Evolutionary conservation across 257 asterid genomes (phyloP).

Genomic region (Eustoma russellianum): DNA sequence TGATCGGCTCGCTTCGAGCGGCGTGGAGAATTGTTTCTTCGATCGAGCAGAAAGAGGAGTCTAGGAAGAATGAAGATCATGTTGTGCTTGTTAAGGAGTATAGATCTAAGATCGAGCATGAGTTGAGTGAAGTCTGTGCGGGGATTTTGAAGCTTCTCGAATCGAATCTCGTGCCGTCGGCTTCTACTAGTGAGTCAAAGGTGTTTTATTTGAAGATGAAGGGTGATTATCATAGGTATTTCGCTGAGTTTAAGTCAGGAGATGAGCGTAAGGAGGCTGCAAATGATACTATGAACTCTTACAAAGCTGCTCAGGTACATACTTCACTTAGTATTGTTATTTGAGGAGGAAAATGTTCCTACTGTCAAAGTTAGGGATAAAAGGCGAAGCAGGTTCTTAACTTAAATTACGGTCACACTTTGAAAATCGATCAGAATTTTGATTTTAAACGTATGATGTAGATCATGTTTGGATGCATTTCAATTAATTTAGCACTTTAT

Average conservation of each 20-base stretch:
- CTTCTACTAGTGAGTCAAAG: conserved; percentile 19
- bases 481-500: no score
- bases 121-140: conserved; percentile 23
- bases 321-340: background rate
- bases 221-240: conserved; percentile 23
- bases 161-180: conserved; percentile 19
- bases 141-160: conserved; percentile 22
- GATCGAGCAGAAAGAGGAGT: conserved; percentile 22
- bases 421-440: no score
- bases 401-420: no score
- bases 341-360: background rate
- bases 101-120: conserved; percentile 20
- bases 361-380: no score
- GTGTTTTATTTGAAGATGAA: conserved; percentile 30
- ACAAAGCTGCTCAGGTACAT: conserved; percentile 27
- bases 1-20: conserved; percentile 20
- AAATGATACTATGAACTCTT: conserved; percentile 21
- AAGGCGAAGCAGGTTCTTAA: no score
- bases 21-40: conserved; percentile 21
- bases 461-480: no score
- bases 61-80: conserved; percentile 18
- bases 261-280: conserved; percentile 29
- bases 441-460: no score
- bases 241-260: conserved; percentile 26
- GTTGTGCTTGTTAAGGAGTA: conserved; percentile 13